These are phyloP conservation scores for Pleurotus platypus DNA, from an alignment of 768 basidiomycete species.

Conservation along the genomic window DNA sequence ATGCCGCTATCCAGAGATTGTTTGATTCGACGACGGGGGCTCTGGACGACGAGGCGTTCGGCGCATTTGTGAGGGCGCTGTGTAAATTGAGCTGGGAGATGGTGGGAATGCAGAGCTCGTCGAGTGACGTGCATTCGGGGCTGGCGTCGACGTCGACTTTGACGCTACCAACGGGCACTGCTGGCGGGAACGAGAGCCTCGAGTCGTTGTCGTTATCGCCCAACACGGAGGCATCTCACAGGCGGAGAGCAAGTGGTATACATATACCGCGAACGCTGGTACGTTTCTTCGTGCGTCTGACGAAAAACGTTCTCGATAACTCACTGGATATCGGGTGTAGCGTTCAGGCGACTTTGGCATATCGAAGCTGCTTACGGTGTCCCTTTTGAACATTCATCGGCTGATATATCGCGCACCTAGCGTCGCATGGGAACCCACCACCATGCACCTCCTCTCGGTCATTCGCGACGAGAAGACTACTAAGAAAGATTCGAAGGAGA, in stretches of 20 bases:
- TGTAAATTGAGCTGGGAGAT: slow-evolving; percentile 89
- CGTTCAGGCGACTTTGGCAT: slow-evolving; percentile 95
- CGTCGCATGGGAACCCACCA: slow-evolving; percentile 82
- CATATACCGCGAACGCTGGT: slow-evolving; percentile 78
- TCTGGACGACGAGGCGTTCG: slow-evolving; percentile 80
- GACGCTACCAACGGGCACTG: slow-evolving; percentile 27
- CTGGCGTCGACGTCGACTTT: slow-evolving; percentile 14
- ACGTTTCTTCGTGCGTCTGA: slow-evolving; percentile 21
- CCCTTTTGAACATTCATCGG: slow-evolving; percentile 81
- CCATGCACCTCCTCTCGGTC: slow-evolving; percentile 74
- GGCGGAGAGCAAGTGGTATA: slow-evolving; percentile 84
- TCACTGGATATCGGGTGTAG: slow-evolving; percentile 29
- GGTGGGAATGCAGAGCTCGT: slow-evolving; percentile 70
- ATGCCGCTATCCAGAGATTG: slow-evolving; percentile 70
- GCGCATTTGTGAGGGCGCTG: slow-evolving; percentile 69
- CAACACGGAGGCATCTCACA: slow-evolving; percentile 39
- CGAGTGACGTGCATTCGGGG: no score
- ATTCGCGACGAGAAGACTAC: slow-evolving; percentile 46
- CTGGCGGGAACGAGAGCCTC: slow-evolving; percentile 19
- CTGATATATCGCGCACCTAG: slow-evolving; percentile 80
- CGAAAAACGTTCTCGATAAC: not conserved
- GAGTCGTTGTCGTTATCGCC: slow-evolving; percentile 34
- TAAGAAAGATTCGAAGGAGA: not conserved
- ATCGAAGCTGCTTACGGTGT: slow-evolving; percentile 75
- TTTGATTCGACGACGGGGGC: slow-evolving; percentile 79